Evolutionary conservation across 2,329 filamentous ascomycete species (phyloP).

Genomic region (Trichoderma sp.): DNA sequence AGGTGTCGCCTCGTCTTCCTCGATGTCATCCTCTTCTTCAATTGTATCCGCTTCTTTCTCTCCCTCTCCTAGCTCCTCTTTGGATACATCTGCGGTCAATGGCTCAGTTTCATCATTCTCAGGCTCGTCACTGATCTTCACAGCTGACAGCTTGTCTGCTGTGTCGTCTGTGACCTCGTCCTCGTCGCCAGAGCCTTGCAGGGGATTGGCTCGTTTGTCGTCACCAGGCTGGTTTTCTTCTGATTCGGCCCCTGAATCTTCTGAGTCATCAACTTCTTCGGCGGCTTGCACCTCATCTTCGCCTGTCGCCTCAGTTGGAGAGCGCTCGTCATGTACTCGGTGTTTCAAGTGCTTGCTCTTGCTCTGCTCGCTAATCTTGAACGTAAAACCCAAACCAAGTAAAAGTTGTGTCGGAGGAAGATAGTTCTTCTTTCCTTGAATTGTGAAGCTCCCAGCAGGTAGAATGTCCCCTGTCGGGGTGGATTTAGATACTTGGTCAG

Average conservation of each 20-base stretch:
- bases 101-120: neutral
- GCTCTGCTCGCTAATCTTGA: conserved; percentile 86
- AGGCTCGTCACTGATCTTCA: conserved; percentile 28
- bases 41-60: conserved; percentile 29
- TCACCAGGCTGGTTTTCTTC: conserved; percentile 37
- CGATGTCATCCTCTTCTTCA: conserved; percentile 27
- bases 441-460: conserved; percentile 73
- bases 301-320: conserved; percentile 24
- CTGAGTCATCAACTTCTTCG: conserved; percentile 31
- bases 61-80: conserved; percentile 21
- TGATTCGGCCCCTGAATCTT: conserved; percentile 34
- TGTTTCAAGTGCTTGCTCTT: conserved; percentile 79
- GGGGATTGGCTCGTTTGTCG: conserved; percentile 40
- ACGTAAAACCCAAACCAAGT: conserved; percentile 84
- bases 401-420: conserved; percentile 84
- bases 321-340: conserved; percentile 35
- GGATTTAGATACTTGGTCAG: conserved; percentile 87
- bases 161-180: conserved; percentile 33
- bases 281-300: conserved; percentile 28
- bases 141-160: conserved; percentile 30
- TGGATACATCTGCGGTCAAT: conserved; percentile 19
- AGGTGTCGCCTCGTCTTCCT: conserved; percentile 24
- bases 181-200: conserved; percentile 35
- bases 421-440: conserved; percentile 87
- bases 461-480: conserved; percentile 79